Conservation (phyloP, 2,329 filamentous ascomycete genomes). For the Zarea fungicola region DNA sequence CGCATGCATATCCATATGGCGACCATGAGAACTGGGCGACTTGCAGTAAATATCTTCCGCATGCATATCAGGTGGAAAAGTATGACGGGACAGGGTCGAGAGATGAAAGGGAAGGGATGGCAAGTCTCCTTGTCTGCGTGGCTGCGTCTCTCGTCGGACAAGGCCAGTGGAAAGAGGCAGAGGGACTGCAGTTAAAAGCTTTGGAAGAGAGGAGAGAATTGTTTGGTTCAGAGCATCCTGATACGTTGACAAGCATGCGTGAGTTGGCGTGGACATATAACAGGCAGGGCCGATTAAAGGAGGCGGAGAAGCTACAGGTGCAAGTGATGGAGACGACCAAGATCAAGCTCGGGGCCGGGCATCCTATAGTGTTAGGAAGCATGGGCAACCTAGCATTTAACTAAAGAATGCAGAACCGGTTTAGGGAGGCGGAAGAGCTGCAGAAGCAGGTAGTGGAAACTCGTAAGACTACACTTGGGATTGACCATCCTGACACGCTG, state of each 20-base stretch:
- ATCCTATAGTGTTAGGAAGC: slow-evolving; percentile 13
- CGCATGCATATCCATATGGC: slow-evolving; percentile 16
- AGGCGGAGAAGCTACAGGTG: slow-evolving; percentile 15
- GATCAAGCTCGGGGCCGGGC: background rate
- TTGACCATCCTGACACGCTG: slow-evolving; percentile 10
- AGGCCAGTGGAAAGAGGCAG: slow-evolving; percentile 16
- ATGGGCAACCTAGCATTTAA: slow-evolving; percentile 15
- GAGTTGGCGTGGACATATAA: slow-evolving; percentile 8
- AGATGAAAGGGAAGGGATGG: slow-evolving; percentile 9
- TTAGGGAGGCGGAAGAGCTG: slow-evolving; percentile 14
- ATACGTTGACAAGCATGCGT: slow-evolving; percentile 5
- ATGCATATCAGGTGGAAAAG: slow-evolving; percentile 18
- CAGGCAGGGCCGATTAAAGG: slow-evolving; percentile 14
- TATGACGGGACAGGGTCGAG: slow-evolving; percentile 11
- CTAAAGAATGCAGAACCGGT: slow-evolving; percentile 11
- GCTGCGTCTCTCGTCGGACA: background rate
- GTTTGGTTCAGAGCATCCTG: slow-evolving; percentile 13
- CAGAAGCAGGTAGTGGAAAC: slow-evolving; percentile 11
- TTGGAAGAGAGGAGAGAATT: slow-evolving; percentile 9
- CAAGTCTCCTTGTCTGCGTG: background rate
- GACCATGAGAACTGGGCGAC: slow-evolving; percentile 10
- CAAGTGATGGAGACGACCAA: slow-evolving; percentile 10
- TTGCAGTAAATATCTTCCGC: slow-evolving; percentile 20
- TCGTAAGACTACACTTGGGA: slow-evolving; percentile 11
- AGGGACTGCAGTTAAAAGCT: slow-evolving; percentile 10